Evolutionary conservation across 2,329 filamentous ascomycete genomes (phyloP).

Genomic region (Mariannaea sp.): DNA sequence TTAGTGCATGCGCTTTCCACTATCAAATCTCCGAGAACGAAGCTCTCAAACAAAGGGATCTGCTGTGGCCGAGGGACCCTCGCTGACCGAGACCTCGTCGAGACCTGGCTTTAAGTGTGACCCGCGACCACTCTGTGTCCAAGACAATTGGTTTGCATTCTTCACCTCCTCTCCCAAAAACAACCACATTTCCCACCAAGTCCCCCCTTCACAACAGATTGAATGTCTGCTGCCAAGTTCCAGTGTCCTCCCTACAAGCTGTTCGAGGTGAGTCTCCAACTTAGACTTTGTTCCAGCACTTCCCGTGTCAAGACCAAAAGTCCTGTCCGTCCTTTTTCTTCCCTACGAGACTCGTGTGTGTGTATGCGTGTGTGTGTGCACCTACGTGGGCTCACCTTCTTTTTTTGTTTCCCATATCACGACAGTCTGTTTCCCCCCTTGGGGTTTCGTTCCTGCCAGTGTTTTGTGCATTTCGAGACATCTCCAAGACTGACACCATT

Average conservation of each 20-base stretch:
- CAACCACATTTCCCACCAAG: slow-evolving; percentile 42
- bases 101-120: slow-evolving; percentile 45
- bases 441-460: slow-evolving; percentile 18
- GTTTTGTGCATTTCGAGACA: slow-evolving; percentile 26
- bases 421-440: slow-evolving; percentile 18
- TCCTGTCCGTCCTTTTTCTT: slow-evolving; percentile 24
- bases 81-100: slow-evolving; percentile 45
- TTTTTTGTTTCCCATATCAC: slow-evolving; percentile 15
- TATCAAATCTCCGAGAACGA: slow-evolving; percentile 49
- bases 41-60: slow-evolving; percentile 36
- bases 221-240: slow-evolving; percentile 63
- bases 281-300: slow-evolving; percentile 42
- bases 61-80: slow-evolving; percentile 38
- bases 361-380: too few relatives aligned
- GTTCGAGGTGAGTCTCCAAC: slow-evolving; percentile 60
- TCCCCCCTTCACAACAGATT: slow-evolving; percentile 50
- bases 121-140: slow-evolving; percentile 40
- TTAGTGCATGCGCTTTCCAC: slow-evolving; percentile 40
- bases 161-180: slow-evolving; percentile 38
- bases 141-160: slow-evolving; percentile 48
- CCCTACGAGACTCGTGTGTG: slow-evolving; percentile 23
- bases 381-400: too few relatives aligned
- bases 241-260: slow-evolving; percentile 61
- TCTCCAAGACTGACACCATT: slow-evolving; percentile 34
- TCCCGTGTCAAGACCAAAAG: slow-evolving; percentile 29